phyloP scores from a whole-genome alignment of 306 rosid genomes.

The Prunus salicina region DNA sequence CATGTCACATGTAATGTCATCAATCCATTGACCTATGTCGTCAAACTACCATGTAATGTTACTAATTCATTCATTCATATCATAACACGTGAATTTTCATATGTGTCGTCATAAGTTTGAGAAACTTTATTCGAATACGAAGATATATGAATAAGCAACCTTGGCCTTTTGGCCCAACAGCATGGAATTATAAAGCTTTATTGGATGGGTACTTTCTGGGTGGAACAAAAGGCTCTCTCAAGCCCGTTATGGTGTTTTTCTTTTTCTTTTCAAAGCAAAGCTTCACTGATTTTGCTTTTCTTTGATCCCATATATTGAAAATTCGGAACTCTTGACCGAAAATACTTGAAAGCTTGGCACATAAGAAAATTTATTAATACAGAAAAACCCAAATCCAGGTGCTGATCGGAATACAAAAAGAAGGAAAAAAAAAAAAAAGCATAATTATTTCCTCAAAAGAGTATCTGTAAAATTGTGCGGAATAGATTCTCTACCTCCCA shows the following conservation, averaged over 20 bases:
- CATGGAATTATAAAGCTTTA: neutral
- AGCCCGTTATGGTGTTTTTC: too few relatives aligned
- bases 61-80: too few relatives aligned
- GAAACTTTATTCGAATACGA: too few relatives aligned
- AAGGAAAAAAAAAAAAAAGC: neutral
- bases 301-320: neutral
- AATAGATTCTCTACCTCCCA: conserved; percentile 7
- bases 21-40: too few relatives aligned
- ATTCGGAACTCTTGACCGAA: neutral
- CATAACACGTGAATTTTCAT: too few relatives aligned
- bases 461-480: conserved; percentile 2
- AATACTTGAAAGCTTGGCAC: neutral
- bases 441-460: conserved; percentile 15
- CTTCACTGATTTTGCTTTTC: neutral
- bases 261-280: too few relatives aligned
- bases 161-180: neutral
- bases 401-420: neutral
- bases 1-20: too few relatives aligned
- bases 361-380: conserved; percentile 13
- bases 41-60: too few relatives aligned
- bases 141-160: neutral
- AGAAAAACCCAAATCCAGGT: conserved; percentile 10
- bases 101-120: too few relatives aligned
- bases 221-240: too few relatives aligned
- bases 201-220: too few relatives aligned